Percentiles rank a stretch among this genome's conserved stretches.
Evolutionary conservation across 345 rosid species (phyloP).

Genomic region (Dimocarpus longan): DNA sequence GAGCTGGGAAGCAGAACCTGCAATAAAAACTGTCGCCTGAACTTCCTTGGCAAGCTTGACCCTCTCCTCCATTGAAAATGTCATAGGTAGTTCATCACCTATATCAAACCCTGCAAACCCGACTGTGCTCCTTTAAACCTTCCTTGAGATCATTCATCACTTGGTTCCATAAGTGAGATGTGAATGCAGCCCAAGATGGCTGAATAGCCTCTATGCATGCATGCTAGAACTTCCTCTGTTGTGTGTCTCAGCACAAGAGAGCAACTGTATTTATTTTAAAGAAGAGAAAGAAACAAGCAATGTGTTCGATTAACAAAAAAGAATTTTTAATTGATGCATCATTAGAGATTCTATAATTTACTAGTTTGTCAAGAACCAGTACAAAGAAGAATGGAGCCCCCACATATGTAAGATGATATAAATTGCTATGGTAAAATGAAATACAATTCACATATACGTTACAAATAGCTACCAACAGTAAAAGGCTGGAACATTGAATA

Average conservation of each 20-base stretch:
- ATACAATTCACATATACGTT: conserved; percentile 4
- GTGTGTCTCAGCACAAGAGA: conserved; percentile 96
- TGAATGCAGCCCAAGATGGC: conserved; percentile 74
- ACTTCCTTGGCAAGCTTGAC: conserved; percentile 64
- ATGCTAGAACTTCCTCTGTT: conserved; percentile 87
- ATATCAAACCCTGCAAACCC: conserved; percentile 91
- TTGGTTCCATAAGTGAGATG: conserved; percentile 74
- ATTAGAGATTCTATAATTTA: background rate
- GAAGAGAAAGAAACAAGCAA: conserved; percentile 15
- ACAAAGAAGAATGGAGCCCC: background rate
- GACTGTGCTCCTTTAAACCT: conserved; percentile 63
- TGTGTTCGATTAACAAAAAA: conserved; percentile 2
- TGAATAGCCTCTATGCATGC: conserved; percentile 87
- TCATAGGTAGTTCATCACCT: conserved; percentile 64
- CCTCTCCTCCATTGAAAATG: conserved; percentile 70
- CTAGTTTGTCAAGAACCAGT: background rate
- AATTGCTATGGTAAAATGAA: too few species aligned
- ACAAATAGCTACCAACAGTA: background rate
- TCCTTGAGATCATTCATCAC: conserved; percentile 73
- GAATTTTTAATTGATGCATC: background rate
- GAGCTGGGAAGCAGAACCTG: conserved; percentile 56
- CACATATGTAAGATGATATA: background rate
- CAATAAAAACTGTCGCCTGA: conserved; percentile 78
- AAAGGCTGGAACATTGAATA: conserved; percentile 10
- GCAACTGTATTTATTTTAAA: conserved; percentile 51